Evolutionary conservation across 495 filamentous ascomycete species (phyloP).

Genomic region (Aspergillus wentii): DNA sequence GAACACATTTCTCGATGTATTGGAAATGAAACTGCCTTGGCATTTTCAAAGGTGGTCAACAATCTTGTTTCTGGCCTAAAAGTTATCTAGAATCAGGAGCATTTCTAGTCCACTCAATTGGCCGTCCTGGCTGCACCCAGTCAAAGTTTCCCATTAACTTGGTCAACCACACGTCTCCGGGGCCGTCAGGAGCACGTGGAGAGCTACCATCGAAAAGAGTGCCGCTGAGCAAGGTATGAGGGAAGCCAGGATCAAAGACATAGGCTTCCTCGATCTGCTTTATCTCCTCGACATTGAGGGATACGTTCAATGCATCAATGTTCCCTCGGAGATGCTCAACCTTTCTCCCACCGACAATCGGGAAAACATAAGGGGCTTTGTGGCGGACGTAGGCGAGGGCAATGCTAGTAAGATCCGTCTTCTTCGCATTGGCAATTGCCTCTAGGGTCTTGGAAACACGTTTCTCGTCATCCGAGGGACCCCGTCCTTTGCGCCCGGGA

Average conservation of each 20-base stretch:
- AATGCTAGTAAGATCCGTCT: conserved; percentile 32
- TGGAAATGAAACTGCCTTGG: too few species aligned
- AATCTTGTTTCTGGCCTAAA: too few species aligned
- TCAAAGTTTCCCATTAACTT: conserved; percentile 41
- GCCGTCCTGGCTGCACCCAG: conserved; percentile 16
- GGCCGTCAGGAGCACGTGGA: conserved; percentile 26
- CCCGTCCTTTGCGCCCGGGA: conserved; percentile 23
- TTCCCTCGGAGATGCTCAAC: conserved; percentile 61
- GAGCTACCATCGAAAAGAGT: conserved; percentile 13
- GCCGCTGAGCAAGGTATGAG: conserved; percentile 40
- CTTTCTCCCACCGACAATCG: conserved; percentile 65
- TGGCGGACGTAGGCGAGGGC: conserved; percentile 52
- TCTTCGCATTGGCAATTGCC: conserved; percentile 49
- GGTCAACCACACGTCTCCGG: conserved; percentile 40
- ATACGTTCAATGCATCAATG: conserved; percentile 54
- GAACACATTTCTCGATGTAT: too few species aligned
- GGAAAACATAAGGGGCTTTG: conserved; percentile 64
- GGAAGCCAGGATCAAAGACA: conserved; percentile 60
- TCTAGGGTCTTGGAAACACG: conserved; percentile 55
- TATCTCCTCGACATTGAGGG: conserved; percentile 54
- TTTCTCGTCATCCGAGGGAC: conserved; percentile 35
- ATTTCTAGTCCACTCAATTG: too few species aligned
- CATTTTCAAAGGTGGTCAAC: too few species aligned
- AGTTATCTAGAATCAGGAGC: too few species aligned
- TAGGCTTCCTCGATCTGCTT: conserved; percentile 53